These are phyloP conservation scores for Backusella tuberculispora DNA, from an alignment of 192 early-diverging fungal species.

Conservation along the genomic window DNA sequence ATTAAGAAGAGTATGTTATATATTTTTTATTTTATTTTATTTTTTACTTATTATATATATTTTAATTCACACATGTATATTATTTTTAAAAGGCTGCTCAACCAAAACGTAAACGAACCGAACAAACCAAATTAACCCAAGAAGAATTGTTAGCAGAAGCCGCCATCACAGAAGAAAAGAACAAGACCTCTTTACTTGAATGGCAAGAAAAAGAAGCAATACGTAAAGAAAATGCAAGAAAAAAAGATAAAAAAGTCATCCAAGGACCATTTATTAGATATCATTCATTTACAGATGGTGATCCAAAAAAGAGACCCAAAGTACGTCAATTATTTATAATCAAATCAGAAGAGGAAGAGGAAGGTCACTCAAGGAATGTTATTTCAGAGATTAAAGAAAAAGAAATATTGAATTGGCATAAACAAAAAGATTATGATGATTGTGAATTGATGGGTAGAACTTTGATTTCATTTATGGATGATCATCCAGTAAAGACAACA, in stretches of 20 bases:
- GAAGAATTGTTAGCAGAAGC: conserved; percentile 59
- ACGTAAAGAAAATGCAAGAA: conserved; percentile 44
- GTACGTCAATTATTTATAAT: conserved; percentile 34
- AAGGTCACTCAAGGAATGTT: conserved; percentile 9
- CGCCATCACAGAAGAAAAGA: conserved; percentile 54
- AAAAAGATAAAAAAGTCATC: conserved; percentile 40
- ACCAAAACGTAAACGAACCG: conserved; percentile 49
- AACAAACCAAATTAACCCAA: conserved; percentile 49
- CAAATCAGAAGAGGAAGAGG: background rate
- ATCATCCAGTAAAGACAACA: background rate
- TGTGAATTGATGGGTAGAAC: conserved; percentile 52
- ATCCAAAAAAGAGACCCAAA: conserved; percentile 39
- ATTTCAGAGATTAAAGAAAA: conserved; percentile 11
- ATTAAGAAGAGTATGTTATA: background rate
- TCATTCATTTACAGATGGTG: conserved; percentile 52
- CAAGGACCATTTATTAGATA: conserved; percentile 50
- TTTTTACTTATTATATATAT: background rate
- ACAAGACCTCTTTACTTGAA: conserved; percentile 49
- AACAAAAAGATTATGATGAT: conserved; percentile 28
- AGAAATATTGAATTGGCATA: conserved; percentile 15
- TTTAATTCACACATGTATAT: no score
- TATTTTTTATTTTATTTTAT: background rate
- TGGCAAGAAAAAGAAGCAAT: conserved; percentile 57
- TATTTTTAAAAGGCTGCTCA: conserved; percentile 33
- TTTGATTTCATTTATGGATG: conserved; percentile 47